Evolutionary conservation across 257 asterid genomes (phyloP), one percentile per base, ranked within the genome.

Genomic region (Plectranthus barbatus): DNA sequence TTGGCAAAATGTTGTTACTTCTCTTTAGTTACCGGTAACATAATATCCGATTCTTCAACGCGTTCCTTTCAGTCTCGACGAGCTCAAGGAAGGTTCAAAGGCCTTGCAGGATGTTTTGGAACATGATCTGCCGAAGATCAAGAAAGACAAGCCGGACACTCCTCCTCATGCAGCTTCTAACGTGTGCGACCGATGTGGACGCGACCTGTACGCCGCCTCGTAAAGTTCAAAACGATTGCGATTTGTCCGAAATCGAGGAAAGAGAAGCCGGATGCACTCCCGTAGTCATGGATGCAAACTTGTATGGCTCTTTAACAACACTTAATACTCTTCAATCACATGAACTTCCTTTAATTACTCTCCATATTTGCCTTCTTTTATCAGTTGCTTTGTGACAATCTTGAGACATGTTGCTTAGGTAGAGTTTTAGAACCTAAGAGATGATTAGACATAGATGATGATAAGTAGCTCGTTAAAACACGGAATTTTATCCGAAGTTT

Each of bases 171-270:
- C 79, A 13, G 54, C 69, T 49, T 61, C 89, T 41, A 59, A 58
- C 11, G 65, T 64, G 13, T 92, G 99, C 37, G 97, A 92, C 68
- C 88, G 95, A 7, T 92, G 97, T 48, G 95, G 95, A 23, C 94
- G 95, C 40, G 63, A 76, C 78, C 45, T 75, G 77, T 80, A 84
- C 14, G 77, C 47, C 40, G 73, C 80, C 29, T 17, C 71, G 5
- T 79, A 49, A 64, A n/a, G n/a, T n/a, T n/a, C n/a, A n/a, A n/a
- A n/a, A n/a, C n/a, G n/a, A n/a, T n/a, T n/a, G n/a, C n/a, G n/a
- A n/a, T n/a, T n/a, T n/a, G n/a, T n/a, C n/a, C n/a, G n/a, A n/a
- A n/a, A 67, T 91, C 81, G 80, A 55, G 5, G 72, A 76, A 68
- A 51, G 82, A 88, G 69, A 86, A 83, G 75, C 82, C 83, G 5